Evolutionary conservation across 768 basidiomycete genomes (phyloP).

Genomic region (Mycena haematopus): DNA sequence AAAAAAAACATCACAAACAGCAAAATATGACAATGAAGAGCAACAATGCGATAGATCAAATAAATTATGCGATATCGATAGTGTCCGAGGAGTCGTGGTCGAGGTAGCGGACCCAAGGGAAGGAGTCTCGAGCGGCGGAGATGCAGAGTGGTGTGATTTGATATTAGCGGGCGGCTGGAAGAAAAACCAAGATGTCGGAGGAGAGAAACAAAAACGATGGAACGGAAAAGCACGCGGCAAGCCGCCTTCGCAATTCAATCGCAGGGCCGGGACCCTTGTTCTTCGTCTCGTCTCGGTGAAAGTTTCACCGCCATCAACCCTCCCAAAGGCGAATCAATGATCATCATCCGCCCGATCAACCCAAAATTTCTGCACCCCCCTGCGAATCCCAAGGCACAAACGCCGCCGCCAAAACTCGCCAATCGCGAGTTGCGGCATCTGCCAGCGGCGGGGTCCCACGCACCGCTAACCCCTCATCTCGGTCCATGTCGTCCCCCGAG

Average conservation of each 20-base stretch:
- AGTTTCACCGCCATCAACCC: constrained; percentile 24
- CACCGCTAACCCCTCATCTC: neutral
- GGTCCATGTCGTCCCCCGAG: no score
- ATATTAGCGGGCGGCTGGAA: neutral
- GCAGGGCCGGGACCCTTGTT: constrained; percentile 3
- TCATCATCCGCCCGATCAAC: constrained; percentile 6
- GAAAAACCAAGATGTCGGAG: neutral
- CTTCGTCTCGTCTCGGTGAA: constrained; percentile 2
- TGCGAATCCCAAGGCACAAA: constrained; percentile 3
- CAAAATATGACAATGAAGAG: constrained; percentile 25
- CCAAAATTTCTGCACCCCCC: constrained; percentile 7
- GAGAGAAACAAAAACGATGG: constrained; percentile 1
- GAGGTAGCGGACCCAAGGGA: no score
- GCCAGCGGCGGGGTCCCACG: neutral
- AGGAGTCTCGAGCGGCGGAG: neutral
- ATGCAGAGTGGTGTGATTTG: neutral
- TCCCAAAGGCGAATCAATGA: constrained; percentile 10
- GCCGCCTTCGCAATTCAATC: no score
- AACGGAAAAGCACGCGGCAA: neutral
- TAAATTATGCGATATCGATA: constrained; percentile 23
- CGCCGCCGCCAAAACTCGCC: neutral
- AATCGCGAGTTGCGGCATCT: neutral
- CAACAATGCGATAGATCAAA: constrained; percentile 19
- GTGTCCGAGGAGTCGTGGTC: neutral
- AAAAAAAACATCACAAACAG: constrained; percentile 17